These are phyloP conservation scores for Lasiosphaeriaceae sp. DNA, from an alignment of 495 filamentous ascomycete species.

Conservation along the genomic window DNA sequence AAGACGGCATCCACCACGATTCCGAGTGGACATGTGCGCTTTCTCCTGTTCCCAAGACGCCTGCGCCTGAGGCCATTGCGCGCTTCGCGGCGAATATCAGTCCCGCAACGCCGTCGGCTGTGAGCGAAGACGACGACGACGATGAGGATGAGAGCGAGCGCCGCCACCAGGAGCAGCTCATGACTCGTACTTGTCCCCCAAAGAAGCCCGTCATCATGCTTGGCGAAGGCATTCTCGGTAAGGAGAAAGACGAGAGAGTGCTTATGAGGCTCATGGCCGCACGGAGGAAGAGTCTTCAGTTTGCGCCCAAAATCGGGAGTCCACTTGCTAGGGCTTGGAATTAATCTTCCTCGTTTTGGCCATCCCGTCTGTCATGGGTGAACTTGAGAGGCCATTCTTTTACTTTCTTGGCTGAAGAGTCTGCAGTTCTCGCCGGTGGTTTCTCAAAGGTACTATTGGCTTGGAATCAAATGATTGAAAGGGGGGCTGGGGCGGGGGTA, in stretches of 20 bases:
- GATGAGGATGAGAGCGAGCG: background rate
- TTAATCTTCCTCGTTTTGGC: constrained; percentile 9
- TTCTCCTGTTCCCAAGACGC: constrained; percentile 50
- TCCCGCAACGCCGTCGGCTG: constrained; percentile 29
- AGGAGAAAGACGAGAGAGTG: constrained; percentile 47
- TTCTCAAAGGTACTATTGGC: too few relatives aligned
- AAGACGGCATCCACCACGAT: constrained; percentile 21
- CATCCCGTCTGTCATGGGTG: background rate
- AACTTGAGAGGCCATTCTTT: background rate
- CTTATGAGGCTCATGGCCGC: constrained; percentile 68
- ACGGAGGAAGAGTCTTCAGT: constrained; percentile 77
- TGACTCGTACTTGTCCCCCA: constrained; percentile 72
- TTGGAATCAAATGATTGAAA: too few relatives aligned
- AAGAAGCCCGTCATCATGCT: constrained; percentile 48
- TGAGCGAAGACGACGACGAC: constrained; percentile 8
- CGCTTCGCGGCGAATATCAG: constrained; percentile 38
- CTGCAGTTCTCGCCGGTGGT: too few relatives aligned
- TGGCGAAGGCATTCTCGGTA: constrained; percentile 30
- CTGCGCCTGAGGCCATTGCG: constrained; percentile 45
- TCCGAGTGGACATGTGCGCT: constrained; percentile 38
- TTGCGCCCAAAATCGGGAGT: constrained; percentile 73
- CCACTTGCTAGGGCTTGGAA: constrained; percentile 57
- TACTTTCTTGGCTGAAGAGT: background rate
- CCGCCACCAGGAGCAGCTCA: constrained; percentile 46
- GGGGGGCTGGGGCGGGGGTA: too few relatives aligned